Evolutionary conservation across 2,329 filamentous ascomycete species (phyloP).

Genomic region (Rhynchosporium secalis): DNA sequence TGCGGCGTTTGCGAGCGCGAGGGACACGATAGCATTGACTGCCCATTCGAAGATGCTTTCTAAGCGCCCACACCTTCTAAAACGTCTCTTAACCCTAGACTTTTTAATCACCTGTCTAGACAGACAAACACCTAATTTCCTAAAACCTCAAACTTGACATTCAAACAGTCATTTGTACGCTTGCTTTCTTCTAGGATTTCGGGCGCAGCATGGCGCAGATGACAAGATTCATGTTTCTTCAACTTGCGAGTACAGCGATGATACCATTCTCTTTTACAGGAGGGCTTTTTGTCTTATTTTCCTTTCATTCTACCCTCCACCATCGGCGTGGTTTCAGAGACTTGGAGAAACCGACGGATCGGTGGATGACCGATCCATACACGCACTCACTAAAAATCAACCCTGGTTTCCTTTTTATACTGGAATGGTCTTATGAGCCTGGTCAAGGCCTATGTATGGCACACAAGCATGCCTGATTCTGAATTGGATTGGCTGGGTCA

Average conservation of each 20-base stretch:
- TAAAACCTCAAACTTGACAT: neutral
- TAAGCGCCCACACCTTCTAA: constrained; percentile 38
- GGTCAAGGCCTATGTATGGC: neutral
- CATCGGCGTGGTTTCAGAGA: neutral
- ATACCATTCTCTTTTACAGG: constrained; percentile 32
- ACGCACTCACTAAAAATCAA: neutral
- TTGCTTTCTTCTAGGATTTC: constrained; percentile 6
- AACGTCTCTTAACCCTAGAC: neutral
- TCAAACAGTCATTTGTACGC: constrained; percentile 7
- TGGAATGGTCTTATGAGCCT: too few species aligned
- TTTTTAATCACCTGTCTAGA: too few species aligned
- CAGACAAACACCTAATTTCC: neutral
- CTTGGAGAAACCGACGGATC: neutral
- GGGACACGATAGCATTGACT: constrained; percentile 94
- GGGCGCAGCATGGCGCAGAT: constrained; percentile 23
- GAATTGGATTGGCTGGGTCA: constrained; percentile 11
- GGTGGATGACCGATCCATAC: neutral
- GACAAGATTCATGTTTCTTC: constrained; percentile 13
- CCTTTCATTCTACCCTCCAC: neutral
- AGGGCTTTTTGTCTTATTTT: neutral
- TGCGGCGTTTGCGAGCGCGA: constrained; percentile 95
- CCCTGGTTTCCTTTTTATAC: neutral
- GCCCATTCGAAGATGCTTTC: constrained; percentile 84
- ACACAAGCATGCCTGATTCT: constrained; percentile 2
- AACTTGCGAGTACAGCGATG: constrained; percentile 30